A percentile compares a stretch with the other conserved stretches of the same genome.
These are phyloP conservation scores for Debaryomyces robertsiae DNA, from an alignment of 1,139 yeast species.

Conservation along the genomic window DNA sequence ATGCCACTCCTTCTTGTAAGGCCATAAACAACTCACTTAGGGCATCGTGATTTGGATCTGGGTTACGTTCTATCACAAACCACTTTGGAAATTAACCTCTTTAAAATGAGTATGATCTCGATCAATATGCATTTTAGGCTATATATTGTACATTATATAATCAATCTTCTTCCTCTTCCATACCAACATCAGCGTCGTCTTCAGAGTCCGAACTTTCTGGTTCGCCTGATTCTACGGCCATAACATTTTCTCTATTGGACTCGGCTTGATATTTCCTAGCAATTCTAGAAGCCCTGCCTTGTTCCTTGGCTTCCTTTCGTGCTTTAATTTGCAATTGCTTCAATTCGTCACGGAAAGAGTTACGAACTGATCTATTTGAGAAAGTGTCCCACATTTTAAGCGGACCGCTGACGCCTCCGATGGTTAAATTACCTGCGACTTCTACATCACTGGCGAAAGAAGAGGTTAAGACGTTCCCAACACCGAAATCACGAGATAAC, in stretches of 20 bases:
- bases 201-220: constrained; percentile 61
- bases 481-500: constrained; percentile 87
- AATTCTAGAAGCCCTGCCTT: constrained; percentile 68
- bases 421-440: constrained; percentile 77
- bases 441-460: constrained; percentile 87
- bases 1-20: too few relatives aligned
- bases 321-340: constrained; percentile 57
- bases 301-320: constrained; percentile 52
- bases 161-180: constrained; percentile 18
- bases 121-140: constrained; percentile 1
- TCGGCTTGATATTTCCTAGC: constrained; percentile 65
- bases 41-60: too few relatives aligned
- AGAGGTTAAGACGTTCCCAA: constrained; percentile 86
- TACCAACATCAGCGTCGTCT: constrained; percentile 38
- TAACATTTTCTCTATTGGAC: constrained; percentile 52
- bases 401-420: constrained; percentile 87
- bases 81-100: too few relatives aligned
- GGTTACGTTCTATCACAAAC: too few relatives aligned
- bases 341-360: constrained; percentile 62
- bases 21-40: too few relatives aligned
- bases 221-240: constrained; percentile 61
- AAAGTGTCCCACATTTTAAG: constrained; percentile 93
- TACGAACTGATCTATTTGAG: constrained; percentile 77
- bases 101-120: too few relatives aligned
- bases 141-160: constrained; percentile 4